Conservation (phyloP, 129 eudicot genomes). For the Centaurea solstitialis region DNA sequence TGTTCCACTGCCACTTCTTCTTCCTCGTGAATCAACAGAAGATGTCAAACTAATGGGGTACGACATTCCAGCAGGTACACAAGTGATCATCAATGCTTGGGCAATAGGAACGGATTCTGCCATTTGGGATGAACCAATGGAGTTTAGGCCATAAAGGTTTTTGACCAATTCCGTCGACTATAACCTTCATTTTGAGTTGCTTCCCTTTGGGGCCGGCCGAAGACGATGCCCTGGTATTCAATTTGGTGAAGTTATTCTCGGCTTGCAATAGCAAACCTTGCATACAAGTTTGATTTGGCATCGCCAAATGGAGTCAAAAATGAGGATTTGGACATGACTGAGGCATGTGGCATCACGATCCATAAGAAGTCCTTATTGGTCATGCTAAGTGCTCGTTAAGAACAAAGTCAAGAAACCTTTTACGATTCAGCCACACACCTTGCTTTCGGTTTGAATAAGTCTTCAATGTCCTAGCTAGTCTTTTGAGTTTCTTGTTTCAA, state of each 20-base stretch:
- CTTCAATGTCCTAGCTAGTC: no score
- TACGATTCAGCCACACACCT: no score
- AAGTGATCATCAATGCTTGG: slow-evolving; percentile 43
- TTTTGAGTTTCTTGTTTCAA: no score
- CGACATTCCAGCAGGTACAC: slow-evolving; percentile 23
- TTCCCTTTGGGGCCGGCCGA: slow-evolving; percentile 46
- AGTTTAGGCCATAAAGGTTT: slow-evolving; percentile 44
- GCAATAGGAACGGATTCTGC: slow-evolving; percentile 27
- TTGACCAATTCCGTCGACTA: slow-evolving; percentile 24
- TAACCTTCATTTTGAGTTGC: slow-evolving; percentile 30
- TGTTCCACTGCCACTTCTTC: slow-evolving; percentile 20
- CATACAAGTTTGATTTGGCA: slow-evolving; percentile 39
- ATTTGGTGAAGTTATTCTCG: slow-evolving; percentile 38
- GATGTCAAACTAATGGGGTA: slow-evolving; percentile 19
- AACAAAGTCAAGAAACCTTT: no score
- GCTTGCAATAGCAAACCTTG: slow-evolving; percentile 46
- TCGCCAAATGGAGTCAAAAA: slow-evolving; percentile 33
- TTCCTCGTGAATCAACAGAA: slow-evolving; percentile 9
- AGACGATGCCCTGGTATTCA: slow-evolving; percentile 61
- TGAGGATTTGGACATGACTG: slow-evolving; percentile 46
- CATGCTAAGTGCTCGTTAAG: no score
- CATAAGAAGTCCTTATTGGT: no score
- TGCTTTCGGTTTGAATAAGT: no score
- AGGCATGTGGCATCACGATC: slow-evolving; percentile 19
- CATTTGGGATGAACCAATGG: slow-evolving; percentile 28